Conservation (phyloP, 768 basidiomycete genomes). For the Daedaleopsis sinensis region DNA sequence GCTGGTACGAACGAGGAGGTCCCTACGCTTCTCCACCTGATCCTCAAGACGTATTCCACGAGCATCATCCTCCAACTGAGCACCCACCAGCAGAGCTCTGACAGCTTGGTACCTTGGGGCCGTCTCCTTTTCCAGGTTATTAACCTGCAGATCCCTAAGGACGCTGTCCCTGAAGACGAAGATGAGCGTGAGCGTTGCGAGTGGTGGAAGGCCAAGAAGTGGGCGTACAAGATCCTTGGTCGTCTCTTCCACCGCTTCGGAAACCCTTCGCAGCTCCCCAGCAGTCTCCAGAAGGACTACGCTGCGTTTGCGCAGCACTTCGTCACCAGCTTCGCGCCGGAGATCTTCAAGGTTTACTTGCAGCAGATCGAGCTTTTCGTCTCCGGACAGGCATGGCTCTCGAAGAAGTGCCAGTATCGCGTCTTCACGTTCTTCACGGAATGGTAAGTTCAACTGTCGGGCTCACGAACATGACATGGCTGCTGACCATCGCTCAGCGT, state of each 20-base stretch:
- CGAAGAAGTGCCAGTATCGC: conserved; percentile 81
- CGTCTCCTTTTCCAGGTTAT: conserved; percentile 79
- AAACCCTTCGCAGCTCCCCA: conserved; percentile 85
- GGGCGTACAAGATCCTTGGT: conserved; percentile 84
- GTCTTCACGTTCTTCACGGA: conserved; percentile 87
- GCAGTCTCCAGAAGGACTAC: conserved; percentile 70
- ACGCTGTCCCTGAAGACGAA: conserved; percentile 67
- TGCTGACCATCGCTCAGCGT: conserved; percentile 50
- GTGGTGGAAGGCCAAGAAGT: conserved; percentile 95
- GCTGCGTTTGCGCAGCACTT: conserved; percentile 76
- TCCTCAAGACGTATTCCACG: conserved; percentile 86
- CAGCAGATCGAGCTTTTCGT: conserved; percentile 71
- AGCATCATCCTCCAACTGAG: conserved; percentile 78
- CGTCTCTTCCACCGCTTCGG: conserved; percentile 86
- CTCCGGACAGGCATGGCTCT: conserved; percentile 76
- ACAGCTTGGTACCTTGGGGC: conserved; percentile 87
- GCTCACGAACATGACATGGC: neutral
- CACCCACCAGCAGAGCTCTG: conserved; percentile 70
- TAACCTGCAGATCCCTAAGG: conserved; percentile 67
- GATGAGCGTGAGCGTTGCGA: conserved; percentile 78
- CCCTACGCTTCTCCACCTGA: conserved; percentile 82
- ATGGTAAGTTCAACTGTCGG: conserved; percentile 52
- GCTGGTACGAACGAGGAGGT: conserved; percentile 66
- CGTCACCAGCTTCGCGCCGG: conserved; percentile 76
- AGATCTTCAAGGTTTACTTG: conserved; percentile 83